Evolutionary conservation across 495 filamentous ascomycete genomes (phyloP).

Genomic region (Aspergillus affinis): DNA sequence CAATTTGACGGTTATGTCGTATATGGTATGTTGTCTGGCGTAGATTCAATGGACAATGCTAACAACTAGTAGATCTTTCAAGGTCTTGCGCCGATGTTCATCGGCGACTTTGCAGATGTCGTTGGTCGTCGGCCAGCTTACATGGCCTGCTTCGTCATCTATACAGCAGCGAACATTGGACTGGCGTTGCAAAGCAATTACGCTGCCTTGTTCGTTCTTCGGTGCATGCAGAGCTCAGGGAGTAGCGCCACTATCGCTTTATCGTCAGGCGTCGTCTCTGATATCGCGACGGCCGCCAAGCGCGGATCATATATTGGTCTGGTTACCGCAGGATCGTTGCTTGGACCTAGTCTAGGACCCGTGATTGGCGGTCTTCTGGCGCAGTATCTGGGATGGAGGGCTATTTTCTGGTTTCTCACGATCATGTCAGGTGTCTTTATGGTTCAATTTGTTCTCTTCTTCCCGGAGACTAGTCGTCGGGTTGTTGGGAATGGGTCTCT

Average conservation of each 20-base stretch:
- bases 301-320: constrained; percentile 49
- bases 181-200: constrained; percentile 48
- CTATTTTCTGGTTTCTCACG: constrained; percentile 74
- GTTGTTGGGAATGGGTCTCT: constrained; percentile 45
- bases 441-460: constrained; percentile 29
- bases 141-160: constrained; percentile 46
- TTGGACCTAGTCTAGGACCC: constrained; percentile 50
- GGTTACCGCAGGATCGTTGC: constrained; percentile 33
- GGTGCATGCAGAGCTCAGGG: constrained; percentile 50
- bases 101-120: constrained; percentile 49
- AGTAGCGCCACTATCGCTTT: constrained; percentile 50
- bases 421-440: constrained; percentile 49
- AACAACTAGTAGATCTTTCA: constrained; percentile 40
- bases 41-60: neutral
- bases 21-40: constrained; percentile 33
- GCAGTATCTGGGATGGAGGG: constrained; percentile 66
- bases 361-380: constrained; percentile 64
- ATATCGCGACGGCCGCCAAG: constrained; percentile 46
- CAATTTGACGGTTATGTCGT: constrained; percentile 53
- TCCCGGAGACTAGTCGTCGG: constrained; percentile 44
- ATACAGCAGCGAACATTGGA: constrained; percentile 46
- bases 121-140: constrained; percentile 51
- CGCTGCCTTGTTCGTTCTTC: constrained; percentile 44
- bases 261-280: constrained; percentile 44
- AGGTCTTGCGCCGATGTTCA: constrained; percentile 51